A percentile compares a stretch with the other conserved stretches of the same genome.
Conservation (phyloP, 2,329 filamentous ascomycete genomes). For the Ophiostoma sp. region DNA sequence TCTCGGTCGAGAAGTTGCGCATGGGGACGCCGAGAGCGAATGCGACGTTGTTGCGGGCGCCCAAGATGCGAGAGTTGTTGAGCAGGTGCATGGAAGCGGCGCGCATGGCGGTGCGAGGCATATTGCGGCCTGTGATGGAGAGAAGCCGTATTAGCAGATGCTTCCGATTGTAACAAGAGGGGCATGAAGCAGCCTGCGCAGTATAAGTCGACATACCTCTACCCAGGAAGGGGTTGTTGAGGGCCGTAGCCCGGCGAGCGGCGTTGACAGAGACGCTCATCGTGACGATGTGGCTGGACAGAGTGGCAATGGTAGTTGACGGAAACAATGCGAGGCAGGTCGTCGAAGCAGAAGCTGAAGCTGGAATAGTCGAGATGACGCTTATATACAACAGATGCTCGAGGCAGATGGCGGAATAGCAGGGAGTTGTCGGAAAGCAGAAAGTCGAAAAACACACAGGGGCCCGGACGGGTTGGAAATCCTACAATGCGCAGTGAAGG, state of each 20-base stretch:
- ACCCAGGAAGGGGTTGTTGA: slow-evolving; percentile 48
- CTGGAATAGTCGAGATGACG: not conserved
- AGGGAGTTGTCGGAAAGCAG: not conserved
- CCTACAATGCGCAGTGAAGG: slow-evolving; percentile 16
- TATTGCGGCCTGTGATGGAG: slow-evolving; percentile 38
- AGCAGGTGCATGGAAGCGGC: slow-evolving; percentile 44
- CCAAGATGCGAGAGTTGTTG: slow-evolving; percentile 43
- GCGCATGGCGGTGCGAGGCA: slow-evolving; percentile 43
- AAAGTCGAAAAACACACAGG: slow-evolving; percentile 4
- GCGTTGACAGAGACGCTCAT: slow-evolving; percentile 55
- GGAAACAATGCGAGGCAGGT: not conserved
- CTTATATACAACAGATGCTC: not conserved
- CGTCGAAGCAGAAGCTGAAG: not conserved
- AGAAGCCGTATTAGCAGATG: slow-evolving; percentile 28
- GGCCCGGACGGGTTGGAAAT: not conserved
- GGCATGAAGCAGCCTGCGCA: too few species aligned
- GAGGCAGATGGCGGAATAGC: slow-evolving; percentile 5
- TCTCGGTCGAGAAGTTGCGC: slow-evolving; percentile 54
- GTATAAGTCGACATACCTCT: slow-evolving; percentile 36
- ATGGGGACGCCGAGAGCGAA: slow-evolving; percentile 53
- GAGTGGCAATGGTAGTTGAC: not conserved
- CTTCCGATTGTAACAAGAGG: not conserved
- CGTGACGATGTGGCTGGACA: slow-evolving; percentile 20
- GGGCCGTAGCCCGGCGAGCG: slow-evolving; percentile 47
- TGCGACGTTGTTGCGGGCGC: slow-evolving; percentile 43